A percentile compares a stretch with the other conserved stretches of the same genome.
Conservation (phyloP, 176 grass and related monocot genomes). For the Alloteropsis semialata region DNA sequence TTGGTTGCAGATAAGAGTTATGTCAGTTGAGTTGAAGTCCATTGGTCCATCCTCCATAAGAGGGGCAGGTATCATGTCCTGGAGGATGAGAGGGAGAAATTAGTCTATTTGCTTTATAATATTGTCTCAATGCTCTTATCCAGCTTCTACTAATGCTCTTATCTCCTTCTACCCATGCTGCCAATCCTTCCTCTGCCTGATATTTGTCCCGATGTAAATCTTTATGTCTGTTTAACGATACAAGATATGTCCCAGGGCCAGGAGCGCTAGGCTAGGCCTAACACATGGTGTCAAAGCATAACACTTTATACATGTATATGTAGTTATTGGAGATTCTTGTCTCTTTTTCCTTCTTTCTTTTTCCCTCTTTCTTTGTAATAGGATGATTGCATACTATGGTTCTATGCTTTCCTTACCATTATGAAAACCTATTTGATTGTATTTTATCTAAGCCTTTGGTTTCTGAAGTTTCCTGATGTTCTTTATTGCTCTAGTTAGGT, state of each 20-base stretch:
- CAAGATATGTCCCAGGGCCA: neutral
- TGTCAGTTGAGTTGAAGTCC: neutral
- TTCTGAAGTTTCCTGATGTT: conserved; percentile 32
- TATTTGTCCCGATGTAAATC: conserved; percentile 1
- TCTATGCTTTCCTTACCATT: conserved; percentile 16
- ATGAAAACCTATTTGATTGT: neutral
- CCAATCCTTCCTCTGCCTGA: neutral
- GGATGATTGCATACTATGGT: conserved; percentile 5
- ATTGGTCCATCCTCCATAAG: neutral
- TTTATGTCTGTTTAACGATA: neutral
- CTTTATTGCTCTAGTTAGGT: conserved; percentile 68
- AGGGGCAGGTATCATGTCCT: neutral
- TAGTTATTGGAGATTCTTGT: neutral
- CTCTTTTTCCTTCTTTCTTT: neutral
- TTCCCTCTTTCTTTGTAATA: conserved; percentile 4
- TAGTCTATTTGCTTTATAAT: neutral
- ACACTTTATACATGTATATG: conserved; percentile 18
- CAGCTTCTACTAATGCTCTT: neutral
- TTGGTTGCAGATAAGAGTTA: neutral
- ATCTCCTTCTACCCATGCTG: neutral
- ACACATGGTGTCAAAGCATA: neutral
- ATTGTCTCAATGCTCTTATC: neutral
- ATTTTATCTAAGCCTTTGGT: neutral
- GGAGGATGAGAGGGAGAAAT: neutral
- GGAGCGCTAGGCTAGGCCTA: neutral